Evolutionary conservation across 129 eudicot species (phyloP).

Genomic region (Flaveria ramosissima): DNA sequence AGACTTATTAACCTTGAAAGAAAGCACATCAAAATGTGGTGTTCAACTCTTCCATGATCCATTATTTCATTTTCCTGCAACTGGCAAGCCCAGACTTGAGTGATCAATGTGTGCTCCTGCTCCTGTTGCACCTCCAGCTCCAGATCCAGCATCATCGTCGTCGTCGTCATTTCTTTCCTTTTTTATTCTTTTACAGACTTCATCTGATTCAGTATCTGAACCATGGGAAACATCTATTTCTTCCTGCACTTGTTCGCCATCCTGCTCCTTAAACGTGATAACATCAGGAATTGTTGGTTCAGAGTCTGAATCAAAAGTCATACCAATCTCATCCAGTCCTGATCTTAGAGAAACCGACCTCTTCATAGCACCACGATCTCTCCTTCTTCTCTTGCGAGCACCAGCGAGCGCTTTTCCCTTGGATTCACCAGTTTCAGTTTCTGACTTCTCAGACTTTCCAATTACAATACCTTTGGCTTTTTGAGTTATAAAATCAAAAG

Average conservation of each 20-base stretch:
- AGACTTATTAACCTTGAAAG: slow-evolving; percentile 8
- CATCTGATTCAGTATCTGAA: slow-evolving; percentile 27
- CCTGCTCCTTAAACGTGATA: not conserved
- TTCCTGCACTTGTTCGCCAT: slow-evolving; percentile 21
- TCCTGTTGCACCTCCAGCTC: slow-evolving; percentile 11
- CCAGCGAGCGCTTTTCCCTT: not conserved
- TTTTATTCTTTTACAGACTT: slow-evolving; percentile 9
- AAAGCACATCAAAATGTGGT: not conserved
- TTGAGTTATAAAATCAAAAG: slow-evolving; percentile 13
- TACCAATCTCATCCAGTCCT: slow-evolving; percentile 19
- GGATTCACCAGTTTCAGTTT: not conserved
- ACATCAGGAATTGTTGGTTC: not conserved
- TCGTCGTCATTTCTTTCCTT: not conserved
- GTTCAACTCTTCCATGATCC: not conserved
- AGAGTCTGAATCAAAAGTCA: slow-evolving; percentile 16
- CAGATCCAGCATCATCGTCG: slow-evolving; percentile 11
- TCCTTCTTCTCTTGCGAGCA: slow-evolving; percentile 21
- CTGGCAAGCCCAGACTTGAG: slow-evolving; percentile 10
- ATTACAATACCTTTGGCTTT: slow-evolving; percentile 32
- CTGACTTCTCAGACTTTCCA: slow-evolving; percentile 1
- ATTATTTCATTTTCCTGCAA: slow-evolving; percentile 9
- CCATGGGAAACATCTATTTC: slow-evolving; percentile 2
- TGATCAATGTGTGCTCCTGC: not conserved
- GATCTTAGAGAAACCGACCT: slow-evolving; percentile 17
- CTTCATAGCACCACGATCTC: slow-evolving; percentile 6